Conservation (phyloP, 768 basidiomycete genomes). For the Hypsizygus marmoreus region DNA sequence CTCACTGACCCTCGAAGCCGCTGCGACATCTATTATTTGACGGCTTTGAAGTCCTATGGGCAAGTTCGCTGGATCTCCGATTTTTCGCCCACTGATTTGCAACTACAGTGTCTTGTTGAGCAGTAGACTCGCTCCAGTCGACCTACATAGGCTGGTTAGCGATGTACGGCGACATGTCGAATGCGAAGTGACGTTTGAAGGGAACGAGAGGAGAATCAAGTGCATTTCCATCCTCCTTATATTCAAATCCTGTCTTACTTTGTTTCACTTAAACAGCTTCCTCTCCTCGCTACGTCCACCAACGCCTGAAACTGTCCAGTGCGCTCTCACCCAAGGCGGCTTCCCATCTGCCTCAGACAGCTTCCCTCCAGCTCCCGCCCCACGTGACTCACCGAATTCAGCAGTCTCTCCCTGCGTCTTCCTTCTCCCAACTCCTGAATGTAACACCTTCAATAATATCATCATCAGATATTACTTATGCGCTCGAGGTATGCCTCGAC, state of each 20-base stretch:
- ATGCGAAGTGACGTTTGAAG: constrained; percentile 64
- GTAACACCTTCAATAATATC: constrained; percentile 67
- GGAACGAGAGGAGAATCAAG: constrained; percentile 57
- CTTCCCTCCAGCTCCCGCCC: constrained; percentile 30
- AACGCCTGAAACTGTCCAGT: constrained; percentile 68
- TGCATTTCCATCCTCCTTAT: constrained; percentile 28
- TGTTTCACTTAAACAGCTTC: constrained; percentile 48
- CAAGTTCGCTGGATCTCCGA: constrained; percentile 37
- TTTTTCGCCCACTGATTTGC: background rate
- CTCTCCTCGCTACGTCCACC: constrained; percentile 74
- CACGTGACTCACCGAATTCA: constrained; percentile 23
- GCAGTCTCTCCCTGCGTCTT: constrained; percentile 21
- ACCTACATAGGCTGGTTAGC: constrained; percentile 66
- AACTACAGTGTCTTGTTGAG: constrained; percentile 77
- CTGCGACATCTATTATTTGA: no score
- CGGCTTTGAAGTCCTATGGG: no score
- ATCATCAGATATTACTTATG: constrained; percentile 69
- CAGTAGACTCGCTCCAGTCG: constrained; percentile 65
- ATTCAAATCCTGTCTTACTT: constrained; percentile 3
- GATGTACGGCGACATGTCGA: constrained; percentile 82
- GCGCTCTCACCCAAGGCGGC: constrained; percentile 70
- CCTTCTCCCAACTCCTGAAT: constrained; percentile 62
- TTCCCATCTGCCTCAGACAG: constrained; percentile 32
- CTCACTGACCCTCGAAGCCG: no score
- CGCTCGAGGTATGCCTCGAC: constrained; percentile 76